A percentile compares a stretch with the other conserved stretches of the same genome.
Evolutionary conservation across 108 stramenopile genomes (phyloP).

Genomic region (Nannochloropsis oceanica): DNA sequence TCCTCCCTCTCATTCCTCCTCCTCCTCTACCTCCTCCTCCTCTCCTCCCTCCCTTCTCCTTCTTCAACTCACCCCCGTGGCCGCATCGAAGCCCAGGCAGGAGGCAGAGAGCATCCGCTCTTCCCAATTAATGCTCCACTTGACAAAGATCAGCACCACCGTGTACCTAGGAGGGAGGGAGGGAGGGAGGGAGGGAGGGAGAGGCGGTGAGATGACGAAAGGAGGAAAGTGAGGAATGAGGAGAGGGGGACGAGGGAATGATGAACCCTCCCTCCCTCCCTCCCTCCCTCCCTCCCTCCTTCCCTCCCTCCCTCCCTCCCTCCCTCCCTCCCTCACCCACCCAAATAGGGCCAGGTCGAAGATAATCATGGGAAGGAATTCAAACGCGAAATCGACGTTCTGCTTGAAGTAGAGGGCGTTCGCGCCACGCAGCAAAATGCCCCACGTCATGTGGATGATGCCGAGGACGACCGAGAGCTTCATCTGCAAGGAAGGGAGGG

Average conservation of each 20-base stretch:
- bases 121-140: slow-evolving; percentile 96
- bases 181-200: neutral
- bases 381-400: slow-evolving; percentile 67
- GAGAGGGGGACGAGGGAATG: neutral
- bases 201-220: too few relatives aligned
- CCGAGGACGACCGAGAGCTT: slow-evolving; percentile 94
- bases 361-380: slow-evolving; percentile 91
- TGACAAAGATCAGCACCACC: slow-evolving; percentile 86
- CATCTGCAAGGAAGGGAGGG: slow-evolving; percentile 67
- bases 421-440: slow-evolving; percentile 72
- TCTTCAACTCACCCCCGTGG: neutral
- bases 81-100: slow-evolving; percentile 41
- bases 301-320: too few relatives aligned
- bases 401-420: slow-evolving; percentile 84
- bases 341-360: slow-evolving; percentile 77
- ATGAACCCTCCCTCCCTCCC: too few relatives aligned
- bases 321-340: neutral
- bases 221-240: neutral
- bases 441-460: slow-evolving; percentile 88
- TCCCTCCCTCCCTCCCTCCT: too few relatives aligned
- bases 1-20: too few relatives aligned
- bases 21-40: too few relatives aligned
- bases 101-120: slow-evolving; percentile 79
- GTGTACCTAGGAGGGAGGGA: slow-evolving; percentile 53
- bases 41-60: neutral